These are phyloP conservation scores for Stachybotrys echinatus DNA, from an alignment of 2,329 filamentous ascomycete genomes.

Conservation along the genomic window DNA sequence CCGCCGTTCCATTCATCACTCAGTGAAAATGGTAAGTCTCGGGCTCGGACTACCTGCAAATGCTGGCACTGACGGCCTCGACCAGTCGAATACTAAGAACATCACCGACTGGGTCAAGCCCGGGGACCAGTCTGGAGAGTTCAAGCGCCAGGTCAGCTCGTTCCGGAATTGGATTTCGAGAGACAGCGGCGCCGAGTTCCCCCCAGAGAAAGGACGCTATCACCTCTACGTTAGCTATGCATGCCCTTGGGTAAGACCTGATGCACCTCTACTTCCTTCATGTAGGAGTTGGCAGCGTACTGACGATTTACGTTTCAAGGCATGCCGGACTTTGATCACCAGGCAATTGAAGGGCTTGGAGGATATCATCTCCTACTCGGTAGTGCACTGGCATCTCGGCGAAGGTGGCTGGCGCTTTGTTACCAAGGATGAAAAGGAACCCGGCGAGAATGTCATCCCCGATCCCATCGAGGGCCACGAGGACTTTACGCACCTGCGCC, in stretches of 20 bases:
- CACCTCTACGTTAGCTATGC: conserved; percentile 94
- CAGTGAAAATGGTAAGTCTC: not conserved
- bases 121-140: conserved; percentile 77
- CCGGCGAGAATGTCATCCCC: conserved; percentile 59
- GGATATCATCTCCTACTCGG: conserved; percentile 70
- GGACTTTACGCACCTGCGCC: conserved; percentile 61
- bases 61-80: not conserved
- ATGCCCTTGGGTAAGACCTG: conserved; percentile 68
- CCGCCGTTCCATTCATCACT: not conserved
- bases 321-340: conserved; percentile 81
- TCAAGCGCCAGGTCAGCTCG: conserved; percentile 79
- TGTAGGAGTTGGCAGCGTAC: not conserved
- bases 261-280: not conserved
- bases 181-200: conserved; percentile 67
- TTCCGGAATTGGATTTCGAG: conserved; percentile 79
- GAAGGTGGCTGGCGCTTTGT: conserved; percentile 76
- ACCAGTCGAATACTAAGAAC: conserved; percentile 8
- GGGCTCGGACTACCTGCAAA: not conserved
- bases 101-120: conserved; percentile 84
- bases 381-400: conserved; percentile 88
- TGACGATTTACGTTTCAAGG: conserved; percentile 29
- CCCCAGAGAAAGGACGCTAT: conserved; percentile 83
- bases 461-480: conserved; percentile 67
- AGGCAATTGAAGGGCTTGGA: conserved; percentile 89
- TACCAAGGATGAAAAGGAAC: conserved; percentile 52